Conservation (phyloP, 2,329 filamentous ascomycete species). For the Pseudomassariella vexata region DNA sequence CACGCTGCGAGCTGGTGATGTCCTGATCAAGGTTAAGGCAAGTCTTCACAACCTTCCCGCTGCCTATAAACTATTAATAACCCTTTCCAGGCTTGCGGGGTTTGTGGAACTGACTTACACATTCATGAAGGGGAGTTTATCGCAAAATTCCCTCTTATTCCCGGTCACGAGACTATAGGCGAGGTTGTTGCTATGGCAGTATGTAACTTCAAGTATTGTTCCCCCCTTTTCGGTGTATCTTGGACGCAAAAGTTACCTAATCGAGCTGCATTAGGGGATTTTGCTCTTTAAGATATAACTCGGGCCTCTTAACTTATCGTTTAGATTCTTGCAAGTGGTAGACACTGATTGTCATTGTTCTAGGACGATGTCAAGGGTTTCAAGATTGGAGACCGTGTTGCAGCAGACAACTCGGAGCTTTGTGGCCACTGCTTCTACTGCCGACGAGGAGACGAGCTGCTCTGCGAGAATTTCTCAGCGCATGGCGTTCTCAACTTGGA, state of each 20-base stretch:
- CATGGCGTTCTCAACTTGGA: conserved; percentile 60
- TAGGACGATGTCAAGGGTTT: conserved; percentile 52
- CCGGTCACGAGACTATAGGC: conserved; percentile 64
- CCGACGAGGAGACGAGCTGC: conserved; percentile 58
- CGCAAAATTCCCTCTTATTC: conserved; percentile 58
- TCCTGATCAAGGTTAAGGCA: conserved; percentile 62
- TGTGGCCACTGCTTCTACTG: conserved; percentile 72
- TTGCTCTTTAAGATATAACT: too few species aligned
- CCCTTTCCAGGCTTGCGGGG: conserved; percentile 23
- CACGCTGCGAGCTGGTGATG: conserved; percentile 51
- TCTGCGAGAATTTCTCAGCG: conserved; percentile 64
- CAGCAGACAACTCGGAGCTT: conserved; percentile 59
- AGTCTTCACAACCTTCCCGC: conserved; percentile 5
- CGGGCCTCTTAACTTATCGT: too few species aligned
- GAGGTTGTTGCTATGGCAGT: conserved; percentile 51
- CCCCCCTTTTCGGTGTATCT: too few species aligned
- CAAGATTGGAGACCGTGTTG: conserved; percentile 57
- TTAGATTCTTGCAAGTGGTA: too few species aligned
- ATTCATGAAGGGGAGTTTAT: conserved; percentile 66
- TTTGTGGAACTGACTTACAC: conserved; percentile 38
- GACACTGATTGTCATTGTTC: conserved; percentile 16
- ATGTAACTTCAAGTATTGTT: too few species aligned
- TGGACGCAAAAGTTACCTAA: too few species aligned
- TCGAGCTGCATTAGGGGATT: too few species aligned
- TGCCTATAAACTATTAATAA: conserved; percentile 9